Base-by-base conservation (phyloP, 2,329 filamentous ascomycete genomes). In the Clonostachys solani region DNA sequence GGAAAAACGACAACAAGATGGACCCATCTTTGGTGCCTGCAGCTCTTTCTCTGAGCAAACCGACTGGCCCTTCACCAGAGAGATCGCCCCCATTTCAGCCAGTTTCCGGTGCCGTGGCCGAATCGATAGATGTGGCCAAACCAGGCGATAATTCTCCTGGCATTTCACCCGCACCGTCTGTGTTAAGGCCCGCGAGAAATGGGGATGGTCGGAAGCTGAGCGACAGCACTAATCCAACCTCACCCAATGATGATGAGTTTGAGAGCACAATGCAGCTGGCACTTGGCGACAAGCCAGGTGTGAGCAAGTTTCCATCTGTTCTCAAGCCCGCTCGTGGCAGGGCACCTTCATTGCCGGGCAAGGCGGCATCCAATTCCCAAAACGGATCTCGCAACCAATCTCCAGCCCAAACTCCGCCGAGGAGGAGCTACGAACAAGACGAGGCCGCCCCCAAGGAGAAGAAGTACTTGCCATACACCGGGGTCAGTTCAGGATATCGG, bases 281-380 rank as follows among this genome's bases (percentile, higher is more conserved):
- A 29, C 23, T 29, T 12, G 42, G 29, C 12, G 19, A 33, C 23
- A 18, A 41, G 42, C 35, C 42, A 13, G 46, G 46, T 10, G 19
- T 52, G 15, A 37, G 34, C 40, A 51, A 53, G 42, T 45, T 50
- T 17, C 51, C 51, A 6, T 53, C 51, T n/a, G 46, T 53, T 4
- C 40, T 53, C 17, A 45, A 46, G 15, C 51, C 51, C 3, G 47
- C 47, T 12, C 49, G 51, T 13, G 51, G 47, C 12, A 42, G 51
- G 41, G 48, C 48, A n/a, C n/a, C 34, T 6, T 50, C 48, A 23
- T 18, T 46, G 33, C 45, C 48, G 5, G 23, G 23, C 23, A 29
- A 10, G 23, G 23, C 23, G 23, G 9, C 23, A 29, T 29, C 23
- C 23, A 10, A 29, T 29, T 29, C 23, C 23, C 23, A 29, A 29